Conservation (phyloP, 192 early-diverging fungal genomes). For the Pilobolus umbonatus region DNA sequence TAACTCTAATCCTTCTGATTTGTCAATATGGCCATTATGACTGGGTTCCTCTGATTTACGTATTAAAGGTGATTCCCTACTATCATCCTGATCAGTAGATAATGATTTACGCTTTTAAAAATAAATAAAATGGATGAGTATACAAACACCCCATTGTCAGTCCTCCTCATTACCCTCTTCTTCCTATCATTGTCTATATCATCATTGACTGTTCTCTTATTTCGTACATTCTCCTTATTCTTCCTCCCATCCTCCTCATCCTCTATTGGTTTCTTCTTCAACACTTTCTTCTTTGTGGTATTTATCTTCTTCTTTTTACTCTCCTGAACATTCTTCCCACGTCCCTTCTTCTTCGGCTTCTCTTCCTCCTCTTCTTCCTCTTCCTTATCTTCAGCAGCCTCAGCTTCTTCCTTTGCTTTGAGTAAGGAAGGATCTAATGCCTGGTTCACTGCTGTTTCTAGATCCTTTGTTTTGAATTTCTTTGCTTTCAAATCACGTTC, state of each 20-base stretch:
- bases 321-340: conserved; percentile 3
- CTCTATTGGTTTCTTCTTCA: conserved; percentile 1
- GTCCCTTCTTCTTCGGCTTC: conserved; percentile 5
- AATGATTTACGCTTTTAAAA: conserved; percentile 18
- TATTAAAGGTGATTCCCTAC: not conserved
- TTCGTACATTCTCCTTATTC: conserved; percentile 3
- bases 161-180: not conserved
- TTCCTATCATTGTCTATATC: not conserved
- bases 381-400: conserved; percentile 16
- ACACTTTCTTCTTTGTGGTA: not conserved
- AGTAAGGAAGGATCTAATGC: conserved; percentile 32
- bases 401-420: conserved; percentile 11
- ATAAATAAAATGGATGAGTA: not conserved
- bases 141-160: not conserved
- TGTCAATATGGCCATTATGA: not conserved
- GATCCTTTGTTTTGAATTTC: conserved; percentile 37
- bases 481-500: conserved; percentile 36
- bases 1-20: not conserved
- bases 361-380: conserved; percentile 18
- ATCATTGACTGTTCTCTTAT: too few relatives aligned
- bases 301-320: conserved; percentile 15
- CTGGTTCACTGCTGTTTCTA: conserved; percentile 29
- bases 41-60: conserved; percentile 6
- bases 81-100: conserved; percentile 18
- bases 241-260: not conserved